These are phyloP conservation scores for Pseudogymnoascus verrucosus DNA, from an alignment of 2,329 filamentous ascomycete genomes.

Conservation along the genomic window DNA sequence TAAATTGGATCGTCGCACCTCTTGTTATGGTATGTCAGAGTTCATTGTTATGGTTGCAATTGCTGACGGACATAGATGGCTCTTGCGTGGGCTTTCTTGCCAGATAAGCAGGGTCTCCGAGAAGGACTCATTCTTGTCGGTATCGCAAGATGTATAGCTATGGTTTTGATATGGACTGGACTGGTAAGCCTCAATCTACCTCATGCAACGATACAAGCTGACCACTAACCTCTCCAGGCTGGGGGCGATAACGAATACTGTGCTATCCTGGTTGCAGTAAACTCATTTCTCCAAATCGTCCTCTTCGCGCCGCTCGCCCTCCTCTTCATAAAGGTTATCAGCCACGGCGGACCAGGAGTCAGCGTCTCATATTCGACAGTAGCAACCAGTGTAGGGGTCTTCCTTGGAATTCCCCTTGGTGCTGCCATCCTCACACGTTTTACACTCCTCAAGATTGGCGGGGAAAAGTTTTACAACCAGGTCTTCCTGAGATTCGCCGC, in stretches of 20 bases:
- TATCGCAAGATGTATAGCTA: slow-evolving; percentile 78
- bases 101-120: slow-evolving; percentile 48
- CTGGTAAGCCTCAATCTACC: slow-evolving; percentile 39
- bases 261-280: slow-evolving; percentile 68
- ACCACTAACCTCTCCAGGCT: slow-evolving; percentile 32
- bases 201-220: background rate
- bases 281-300: slow-evolving; percentile 67
- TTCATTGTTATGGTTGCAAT: too few relatives aligned
- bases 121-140: slow-evolving; percentile 75
- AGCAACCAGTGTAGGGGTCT: slow-evolving; percentile 74
- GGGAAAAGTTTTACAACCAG: slow-evolving; percentile 54
- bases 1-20: slow-evolving; percentile 80
- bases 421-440: slow-evolving; percentile 73
- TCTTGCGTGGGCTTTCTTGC: slow-evolving; percentile 48
- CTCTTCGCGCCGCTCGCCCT: slow-evolving; percentile 59
- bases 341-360: slow-evolving; percentile 45
- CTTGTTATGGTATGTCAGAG: slow-evolving; percentile 54
- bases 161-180: slow-evolving; percentile 77
- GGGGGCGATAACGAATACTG: slow-evolving; percentile 76
- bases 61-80: too few relatives aligned
- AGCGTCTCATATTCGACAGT: slow-evolving; percentile 55
- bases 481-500: slow-evolving; percentile 55
- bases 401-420: slow-evolving; percentile 74
- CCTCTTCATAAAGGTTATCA: slow-evolving; percentile 64
- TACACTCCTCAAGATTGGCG: slow-evolving; percentile 44